Evolutionary conservation across 306 rosid genomes (phyloP).

Genomic region (Glycine tomentella): DNA sequence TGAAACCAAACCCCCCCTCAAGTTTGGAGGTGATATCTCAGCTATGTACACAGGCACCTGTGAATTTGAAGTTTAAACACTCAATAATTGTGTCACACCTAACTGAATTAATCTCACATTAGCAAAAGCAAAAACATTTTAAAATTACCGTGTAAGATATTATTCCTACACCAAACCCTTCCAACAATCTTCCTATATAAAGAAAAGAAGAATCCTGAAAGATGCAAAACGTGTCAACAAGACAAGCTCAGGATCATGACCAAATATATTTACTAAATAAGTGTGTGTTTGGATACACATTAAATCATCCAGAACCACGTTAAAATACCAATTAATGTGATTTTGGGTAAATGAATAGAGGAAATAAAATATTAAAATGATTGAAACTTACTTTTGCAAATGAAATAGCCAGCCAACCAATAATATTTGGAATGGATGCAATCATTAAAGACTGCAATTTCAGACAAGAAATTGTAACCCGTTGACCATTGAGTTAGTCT

Average conservation of each 20-base stretch:
- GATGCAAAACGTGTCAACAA: constrained; percentile 33
- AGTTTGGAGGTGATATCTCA: constrained; percentile 92
- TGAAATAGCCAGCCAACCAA: constrained; percentile 91
- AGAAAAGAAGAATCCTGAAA: constrained; percentile 91
- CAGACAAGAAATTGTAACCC: constrained; percentile 42
- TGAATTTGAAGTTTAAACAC: constrained; percentile 39
- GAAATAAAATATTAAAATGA: neutral
- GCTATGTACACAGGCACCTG: constrained; percentile 96
- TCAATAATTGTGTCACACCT: constrained; percentile 38
- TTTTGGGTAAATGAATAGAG: neutral
- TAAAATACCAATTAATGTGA: neutral
- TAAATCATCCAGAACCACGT: neutral
- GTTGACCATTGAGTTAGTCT: constrained; percentile 30
- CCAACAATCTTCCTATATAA: constrained; percentile 96
- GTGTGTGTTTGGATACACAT: neutral
- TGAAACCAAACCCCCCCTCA: constrained; percentile 83
- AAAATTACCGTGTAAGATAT: constrained; percentile 83
- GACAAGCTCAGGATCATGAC: neutral
- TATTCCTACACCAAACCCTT: constrained; percentile 96
- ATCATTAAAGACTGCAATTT: constrained; percentile 84
- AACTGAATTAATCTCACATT: constrained; percentile 40
- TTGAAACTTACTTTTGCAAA: constrained; percentile 79
- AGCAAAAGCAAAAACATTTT: constrained; percentile 7
- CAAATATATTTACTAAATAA: constrained; percentile 23
- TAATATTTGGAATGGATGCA: constrained; percentile 90